Evolutionary conservation across 176 grass and related monocot species (phyloP).

Genomic region (Paspalum vaginatum): DNA sequence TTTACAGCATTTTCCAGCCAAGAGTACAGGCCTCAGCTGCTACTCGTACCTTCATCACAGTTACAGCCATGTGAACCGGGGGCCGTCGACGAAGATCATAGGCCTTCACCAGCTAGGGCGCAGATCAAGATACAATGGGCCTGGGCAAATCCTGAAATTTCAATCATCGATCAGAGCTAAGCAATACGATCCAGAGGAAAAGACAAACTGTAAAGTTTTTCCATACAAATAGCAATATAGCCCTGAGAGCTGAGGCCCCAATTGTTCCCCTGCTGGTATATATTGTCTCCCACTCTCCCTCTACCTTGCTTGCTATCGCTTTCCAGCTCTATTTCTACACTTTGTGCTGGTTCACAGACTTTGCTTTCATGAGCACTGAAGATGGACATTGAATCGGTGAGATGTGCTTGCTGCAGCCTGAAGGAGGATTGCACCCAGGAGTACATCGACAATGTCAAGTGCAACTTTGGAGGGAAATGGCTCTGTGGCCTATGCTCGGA

Average conservation of each 20-base stretch:
- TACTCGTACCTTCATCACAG: conserved; percentile 29
- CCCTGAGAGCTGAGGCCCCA: conserved; percentile 27
- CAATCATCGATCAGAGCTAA: conserved; percentile 47
- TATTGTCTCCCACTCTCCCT: conserved; percentile 1
- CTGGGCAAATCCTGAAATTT: conserved; percentile 43
- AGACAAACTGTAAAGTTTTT: conserved; percentile 13
- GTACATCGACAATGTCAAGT: conserved; percentile 57
- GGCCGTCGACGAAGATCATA: conserved; percentile 36
- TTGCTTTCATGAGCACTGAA: conserved; percentile 25
- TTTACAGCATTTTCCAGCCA: conserved; percentile 43
- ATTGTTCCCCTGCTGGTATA: conserved; percentile 1
- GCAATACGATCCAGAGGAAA: conserved; percentile 32
- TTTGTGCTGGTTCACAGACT: background rate
- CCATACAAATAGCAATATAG: conserved; percentile 43
- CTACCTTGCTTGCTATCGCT: conserved; percentile 12
- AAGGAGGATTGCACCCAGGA: conserved; percentile 69
- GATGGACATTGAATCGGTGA: conserved; percentile 57
- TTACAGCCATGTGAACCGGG: conserved; percentile 41
- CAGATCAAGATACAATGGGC: conserved; percentile 47
- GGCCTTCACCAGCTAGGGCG: conserved; percentile 35
- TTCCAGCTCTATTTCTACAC: conserved; percentile 35
- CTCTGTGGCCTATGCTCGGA: conserved; percentile 71
- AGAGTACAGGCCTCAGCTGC: conserved; percentile 29
- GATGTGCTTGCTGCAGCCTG: conserved; percentile 58
- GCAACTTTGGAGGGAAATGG: conserved; percentile 68